phyloP scores from a whole-genome alignment of 306 rosid species.

The Trichosanthes truncata region DNA sequence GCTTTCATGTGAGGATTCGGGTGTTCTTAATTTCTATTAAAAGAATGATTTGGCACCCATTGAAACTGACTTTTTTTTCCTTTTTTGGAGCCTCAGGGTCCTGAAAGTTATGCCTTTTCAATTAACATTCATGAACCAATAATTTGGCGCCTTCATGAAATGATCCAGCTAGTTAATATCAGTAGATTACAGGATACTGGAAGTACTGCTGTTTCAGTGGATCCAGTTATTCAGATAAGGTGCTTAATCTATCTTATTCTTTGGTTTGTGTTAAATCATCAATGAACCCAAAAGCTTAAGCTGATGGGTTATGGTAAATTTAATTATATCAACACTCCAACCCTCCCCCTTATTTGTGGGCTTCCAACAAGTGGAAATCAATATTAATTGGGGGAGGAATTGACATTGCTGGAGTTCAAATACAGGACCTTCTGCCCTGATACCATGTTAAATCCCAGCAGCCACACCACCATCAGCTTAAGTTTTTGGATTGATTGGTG shows the following conservation, averaged over 20 bases:
- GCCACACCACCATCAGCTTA: no score
- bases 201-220: conserved; percentile 89
- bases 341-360: no score
- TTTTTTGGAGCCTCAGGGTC: conserved; percentile 56
- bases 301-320: no score
- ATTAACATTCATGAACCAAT: conserved; percentile 90
- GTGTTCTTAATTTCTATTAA: background rate
- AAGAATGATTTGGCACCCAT: background rate
- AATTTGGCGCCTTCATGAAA: conserved; percentile 97
- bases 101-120: conserved; percentile 66
- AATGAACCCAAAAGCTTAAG: no score
- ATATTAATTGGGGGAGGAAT: no score
- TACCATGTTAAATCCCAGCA: no score
- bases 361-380: no score
- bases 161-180: conserved; percentile 81
- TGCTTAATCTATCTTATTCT: conserved; percentile 21
- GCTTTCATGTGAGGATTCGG: conserved; percentile 58
- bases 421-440: no score
- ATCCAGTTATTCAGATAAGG: conserved; percentile 86
- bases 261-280: no score
- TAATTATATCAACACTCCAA: no score
- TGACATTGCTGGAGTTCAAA: no score
- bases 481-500: no score
- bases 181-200: conserved; percentile 58
- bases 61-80: background rate